A percentile compares a stretch with the other conserved stretches of the same genome.
These are phyloP conservation scores for Cryptomeria japonica DNA, from an alignment of 75 land plant genomes.

Conservation along the genomic window DNA sequence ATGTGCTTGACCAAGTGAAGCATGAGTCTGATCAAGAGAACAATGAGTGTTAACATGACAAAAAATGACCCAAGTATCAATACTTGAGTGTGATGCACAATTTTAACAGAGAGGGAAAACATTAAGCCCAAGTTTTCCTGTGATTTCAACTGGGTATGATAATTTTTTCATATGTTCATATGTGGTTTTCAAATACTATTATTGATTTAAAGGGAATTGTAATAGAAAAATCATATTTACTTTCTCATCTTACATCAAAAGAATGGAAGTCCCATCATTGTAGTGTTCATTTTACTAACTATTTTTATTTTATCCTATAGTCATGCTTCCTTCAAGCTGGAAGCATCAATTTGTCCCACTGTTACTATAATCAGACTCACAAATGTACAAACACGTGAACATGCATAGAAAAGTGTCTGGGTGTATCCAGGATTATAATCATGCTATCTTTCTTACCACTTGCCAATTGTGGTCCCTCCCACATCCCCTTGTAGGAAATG, in stretches of 20 bases:
- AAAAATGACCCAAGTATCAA: not conserved
- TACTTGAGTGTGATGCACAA: not conserved
- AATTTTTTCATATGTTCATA: not conserved
- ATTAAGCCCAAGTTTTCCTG: not conserved
- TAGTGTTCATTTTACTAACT: not conserved
- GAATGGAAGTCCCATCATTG: not conserved
- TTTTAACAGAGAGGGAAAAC: not conserved
- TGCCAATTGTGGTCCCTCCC: not conserved
- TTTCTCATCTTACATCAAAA: not conserved
- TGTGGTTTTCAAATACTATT: not conserved
- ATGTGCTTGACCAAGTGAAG: not conserved
- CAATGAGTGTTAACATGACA: not conserved
- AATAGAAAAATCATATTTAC: not conserved
- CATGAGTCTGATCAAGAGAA: not conserved
- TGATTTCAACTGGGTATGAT: not conserved
- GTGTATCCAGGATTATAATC: not conserved
- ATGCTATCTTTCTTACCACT: not conserved
- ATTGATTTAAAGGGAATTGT: not conserved
- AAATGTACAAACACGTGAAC: not conserved
- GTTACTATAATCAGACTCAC: not conserved
- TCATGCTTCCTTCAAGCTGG: not conserved
- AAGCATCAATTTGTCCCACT: not conserved
- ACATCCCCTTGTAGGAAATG: not conserved
- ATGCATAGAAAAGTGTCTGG: not conserved
- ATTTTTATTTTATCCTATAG: not conserved